Percentiles rank a stretch among this genome's conserved stretches.
Evolutionary conservation across 1,284 basidiomycete genomes (phyloP).

Genomic region (Mrakiaceae sp.): DNA sequence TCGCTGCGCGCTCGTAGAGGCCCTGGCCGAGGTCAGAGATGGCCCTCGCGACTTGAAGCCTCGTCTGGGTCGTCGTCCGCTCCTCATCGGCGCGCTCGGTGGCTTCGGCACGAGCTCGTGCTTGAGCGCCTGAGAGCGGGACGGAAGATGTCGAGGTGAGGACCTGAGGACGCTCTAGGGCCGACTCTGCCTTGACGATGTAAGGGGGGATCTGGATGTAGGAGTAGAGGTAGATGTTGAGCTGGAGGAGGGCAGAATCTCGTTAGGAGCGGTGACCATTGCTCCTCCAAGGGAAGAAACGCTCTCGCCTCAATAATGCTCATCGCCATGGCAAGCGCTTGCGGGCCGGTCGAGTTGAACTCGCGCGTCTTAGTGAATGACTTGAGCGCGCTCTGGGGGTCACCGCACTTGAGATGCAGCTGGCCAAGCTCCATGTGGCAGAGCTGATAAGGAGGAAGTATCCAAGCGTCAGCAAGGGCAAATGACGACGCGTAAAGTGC

Average conservation of each 20-base stretch:
- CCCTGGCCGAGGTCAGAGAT: conserved; percentile 57
- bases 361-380: conserved; percentile 75
- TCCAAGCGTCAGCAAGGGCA: background rate
- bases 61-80: conserved; percentile 18
- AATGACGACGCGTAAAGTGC: background rate
- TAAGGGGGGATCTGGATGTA: conserved; percentile 73
- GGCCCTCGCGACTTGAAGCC: conserved; percentile 20
- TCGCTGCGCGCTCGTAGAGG: conserved; percentile 63
- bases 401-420: conserved; percentile 57
- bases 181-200: conserved; percentile 80
- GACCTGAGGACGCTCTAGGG: conserved; percentile 48
- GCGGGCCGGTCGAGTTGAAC: conserved; percentile 69
- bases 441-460: conserved; percentile 44
- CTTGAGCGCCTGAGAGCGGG: conserved; percentile 13
- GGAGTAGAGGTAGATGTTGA: conserved; percentile 68
- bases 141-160: conserved; percentile 20
- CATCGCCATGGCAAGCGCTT: conserved; percentile 75
- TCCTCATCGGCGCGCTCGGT: background rate
- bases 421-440: conserved; percentile 72
- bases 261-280: conserved; percentile 1
- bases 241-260: conserved; percentile 35
- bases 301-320: conserved; percentile 56
- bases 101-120: conserved; percentile 5
- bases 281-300: background rate
- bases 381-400: conserved; percentile 55